A percentile compares a stretch with the other conserved stretches of the same genome.
Evolutionary conservation across 108 stramenopile genomes (phyloP).

Genomic region (Fragilaria radians): DNA sequence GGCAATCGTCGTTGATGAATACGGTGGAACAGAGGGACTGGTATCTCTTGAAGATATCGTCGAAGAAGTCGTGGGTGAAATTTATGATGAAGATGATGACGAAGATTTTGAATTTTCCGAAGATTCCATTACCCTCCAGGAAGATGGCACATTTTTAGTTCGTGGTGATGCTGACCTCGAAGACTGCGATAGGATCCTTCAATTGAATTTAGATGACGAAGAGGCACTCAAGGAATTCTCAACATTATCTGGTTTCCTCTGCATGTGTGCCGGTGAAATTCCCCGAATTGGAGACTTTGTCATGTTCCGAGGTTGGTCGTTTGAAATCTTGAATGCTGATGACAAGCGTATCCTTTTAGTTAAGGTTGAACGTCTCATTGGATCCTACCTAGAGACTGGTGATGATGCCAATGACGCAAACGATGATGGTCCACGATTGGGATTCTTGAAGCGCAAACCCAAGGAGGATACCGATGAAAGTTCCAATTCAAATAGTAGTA

Average conservation of each 20-base stretch:
- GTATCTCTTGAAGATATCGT: slow-evolving; percentile 95
- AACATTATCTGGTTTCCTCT: slow-evolving; percentile 89
- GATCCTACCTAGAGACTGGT: slow-evolving; percentile 49
- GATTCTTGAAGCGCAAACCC: slow-evolving; percentile 43
- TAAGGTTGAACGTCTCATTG: slow-evolving; percentile 71
- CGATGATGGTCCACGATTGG: slow-evolving; percentile 38
- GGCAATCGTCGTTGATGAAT: slow-evolving; percentile 98
- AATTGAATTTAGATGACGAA: slow-evolving; percentile 75
- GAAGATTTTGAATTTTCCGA: slow-evolving; percentile 85
- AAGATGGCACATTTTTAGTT: slow-evolving; percentile 83
- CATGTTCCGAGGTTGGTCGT: slow-evolving; percentile 84
- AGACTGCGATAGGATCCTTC: slow-evolving; percentile 86
- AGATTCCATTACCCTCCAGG: slow-evolving; percentile 82
- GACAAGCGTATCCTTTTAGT: slow-evolving; percentile 72
- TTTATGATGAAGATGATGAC: slow-evolving; percentile 89
- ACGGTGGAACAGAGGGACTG: slow-evolving; percentile 95
- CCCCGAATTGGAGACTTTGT: slow-evolving; percentile 87
- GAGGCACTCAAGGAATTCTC: slow-evolving; percentile 86
- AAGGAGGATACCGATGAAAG: slow-evolving; percentile 19
- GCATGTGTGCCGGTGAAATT: slow-evolving; percentile 93
- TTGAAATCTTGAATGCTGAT: slow-evolving; percentile 83
- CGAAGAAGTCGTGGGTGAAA: slow-evolving; percentile 93
- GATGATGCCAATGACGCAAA: slow-evolving; percentile 30
- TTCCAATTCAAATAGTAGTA: slow-evolving; percentile 5
- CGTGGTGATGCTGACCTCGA: slow-evolving; percentile 93